These are phyloP conservation scores for Pythium scleroteichum DNA, from an alignment of 352 stramenopile genomes.

Conservation along the genomic window DNA sequence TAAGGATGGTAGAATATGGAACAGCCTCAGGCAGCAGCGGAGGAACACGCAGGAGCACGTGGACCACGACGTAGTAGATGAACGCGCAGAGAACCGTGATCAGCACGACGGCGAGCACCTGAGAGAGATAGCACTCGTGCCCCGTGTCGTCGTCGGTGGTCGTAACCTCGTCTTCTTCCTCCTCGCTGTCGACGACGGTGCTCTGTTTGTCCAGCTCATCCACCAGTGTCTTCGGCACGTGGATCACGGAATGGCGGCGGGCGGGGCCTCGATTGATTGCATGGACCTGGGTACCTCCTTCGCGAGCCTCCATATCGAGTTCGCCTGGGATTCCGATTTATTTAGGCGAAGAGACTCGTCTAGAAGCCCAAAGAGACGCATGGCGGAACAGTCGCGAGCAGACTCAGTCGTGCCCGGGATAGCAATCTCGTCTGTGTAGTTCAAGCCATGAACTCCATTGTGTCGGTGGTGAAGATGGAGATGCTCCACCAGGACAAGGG, in stretches of 20 bases:
- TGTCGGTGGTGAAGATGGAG: not conserved
- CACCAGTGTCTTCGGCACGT: not conserved
- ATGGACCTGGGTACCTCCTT: no score
- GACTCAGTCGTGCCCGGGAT: no score
- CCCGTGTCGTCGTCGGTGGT: slow-evolving; percentile 20
- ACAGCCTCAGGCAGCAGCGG: no score
- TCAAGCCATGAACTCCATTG: no score
- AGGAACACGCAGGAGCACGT: slow-evolving; percentile 16
- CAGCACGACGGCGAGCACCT: slow-evolving; percentile 39
- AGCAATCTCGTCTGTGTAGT: no score
- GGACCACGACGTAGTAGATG: slow-evolving; percentile 47
- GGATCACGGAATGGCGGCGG: not conserved
- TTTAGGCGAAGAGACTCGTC: no score
- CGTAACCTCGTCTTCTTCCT: slow-evolving; percentile 3
- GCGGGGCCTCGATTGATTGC: no score
- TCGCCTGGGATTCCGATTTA: no score
- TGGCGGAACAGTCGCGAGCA: no score
- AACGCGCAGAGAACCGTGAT: slow-evolving; percentile 42
- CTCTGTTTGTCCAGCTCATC: not conserved
- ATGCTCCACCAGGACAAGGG: no score
- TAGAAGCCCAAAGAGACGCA: no score
- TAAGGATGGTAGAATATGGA: slow-evolving; percentile 24
- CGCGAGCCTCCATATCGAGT: no score
- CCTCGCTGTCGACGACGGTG: not conserved
- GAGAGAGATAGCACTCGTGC: slow-evolving; percentile 50